Percentiles rank a stretch among this genome's conserved stretches.
These are phyloP conservation scores for Colletotrichum lupini DNA, from an alignment of 2,329 filamentous ascomycete genomes.

Conservation along the genomic window DNA sequence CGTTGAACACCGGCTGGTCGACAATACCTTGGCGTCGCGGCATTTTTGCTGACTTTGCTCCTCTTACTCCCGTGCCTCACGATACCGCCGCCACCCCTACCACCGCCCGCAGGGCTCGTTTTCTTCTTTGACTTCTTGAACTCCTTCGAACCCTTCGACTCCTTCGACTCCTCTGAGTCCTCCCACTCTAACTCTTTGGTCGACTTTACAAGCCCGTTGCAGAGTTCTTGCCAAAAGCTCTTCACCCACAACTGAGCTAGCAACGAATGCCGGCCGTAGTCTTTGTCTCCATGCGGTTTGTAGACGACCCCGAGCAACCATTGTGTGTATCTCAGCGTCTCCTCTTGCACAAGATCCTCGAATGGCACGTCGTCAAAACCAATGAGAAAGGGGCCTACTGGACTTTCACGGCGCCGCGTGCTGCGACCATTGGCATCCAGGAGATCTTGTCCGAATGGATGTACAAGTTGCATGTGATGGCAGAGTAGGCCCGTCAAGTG, in stretches of 20 bases:
- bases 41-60: background rate
- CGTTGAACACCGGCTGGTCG: background rate
- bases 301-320: constrained; percentile 16
- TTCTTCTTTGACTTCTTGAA: background rate
- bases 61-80: background rate
- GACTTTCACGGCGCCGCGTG: background rate
- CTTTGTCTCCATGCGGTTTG: background rate
- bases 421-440: too few relatives aligned
- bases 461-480: constrained; percentile 5
- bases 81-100: too few relatives aligned
- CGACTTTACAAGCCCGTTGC: background rate
- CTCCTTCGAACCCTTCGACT: too few relatives aligned
- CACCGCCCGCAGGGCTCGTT: too few relatives aligned
- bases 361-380: constrained; percentile 3
- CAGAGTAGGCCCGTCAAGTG: background rate
- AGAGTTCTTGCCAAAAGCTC: constrained; percentile 1
- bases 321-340: background rate
- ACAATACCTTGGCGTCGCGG: background rate
- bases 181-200: background rate
- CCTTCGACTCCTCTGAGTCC: too few relatives aligned
- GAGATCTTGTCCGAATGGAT: background rate
- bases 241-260: background rate
- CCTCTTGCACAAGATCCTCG: background rate
- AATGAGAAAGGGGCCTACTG: background rate
- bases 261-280: background rate